Evolutionary conservation across 768 basidiomycete genomes (phyloP).

Genomic region (Kwoniella dendrophila): DNA sequence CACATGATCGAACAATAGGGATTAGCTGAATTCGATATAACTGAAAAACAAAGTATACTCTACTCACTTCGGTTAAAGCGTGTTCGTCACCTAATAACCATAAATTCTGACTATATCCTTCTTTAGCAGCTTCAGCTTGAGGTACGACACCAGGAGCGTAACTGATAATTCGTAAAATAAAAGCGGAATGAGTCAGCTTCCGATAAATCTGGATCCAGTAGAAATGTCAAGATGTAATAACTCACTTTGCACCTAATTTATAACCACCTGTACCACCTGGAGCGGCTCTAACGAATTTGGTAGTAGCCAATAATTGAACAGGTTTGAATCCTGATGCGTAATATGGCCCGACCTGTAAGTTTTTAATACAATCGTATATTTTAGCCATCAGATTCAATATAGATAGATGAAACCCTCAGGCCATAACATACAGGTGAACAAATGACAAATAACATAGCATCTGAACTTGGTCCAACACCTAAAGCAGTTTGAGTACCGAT

Average conservation of each 20-base stretch:
- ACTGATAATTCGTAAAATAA: too few relatives aligned
- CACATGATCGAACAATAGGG: neutral
- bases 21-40: neutral
- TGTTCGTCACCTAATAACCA: slow-evolving; percentile 73
- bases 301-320: slow-evolving; percentile 81
- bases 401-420: too few relatives aligned
- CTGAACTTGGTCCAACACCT: slow-evolving; percentile 71
- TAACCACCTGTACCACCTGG: slow-evolving; percentile 89
- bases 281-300: slow-evolving; percentile 77
- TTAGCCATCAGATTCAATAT: too few relatives aligned
- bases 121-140: slow-evolving; percentile 66
- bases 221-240: neutral
- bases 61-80: slow-evolving; percentile 60
- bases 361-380: too few relatives aligned
- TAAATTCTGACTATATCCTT: slow-evolving; percentile 76
- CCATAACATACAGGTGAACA: slow-evolving; percentile 59
- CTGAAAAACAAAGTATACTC: slow-evolving; percentile 4
- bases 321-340: slow-evolving; percentile 76
- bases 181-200: too few relatives aligned
- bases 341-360: slow-evolving; percentile 21
- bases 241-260: slow-evolving; percentile 67
- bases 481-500: slow-evolving; percentile 72
- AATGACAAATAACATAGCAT: slow-evolving; percentile 84
- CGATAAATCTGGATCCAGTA: neutral
- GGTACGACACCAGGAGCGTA: slow-evolving; percentile 85